Percentiles rank a stretch among this genome's conserved stretches.
Evolutionary conservation across 805 yeast species (phyloP).

Genomic region (Wickerhamiella dianesei): DNA sequence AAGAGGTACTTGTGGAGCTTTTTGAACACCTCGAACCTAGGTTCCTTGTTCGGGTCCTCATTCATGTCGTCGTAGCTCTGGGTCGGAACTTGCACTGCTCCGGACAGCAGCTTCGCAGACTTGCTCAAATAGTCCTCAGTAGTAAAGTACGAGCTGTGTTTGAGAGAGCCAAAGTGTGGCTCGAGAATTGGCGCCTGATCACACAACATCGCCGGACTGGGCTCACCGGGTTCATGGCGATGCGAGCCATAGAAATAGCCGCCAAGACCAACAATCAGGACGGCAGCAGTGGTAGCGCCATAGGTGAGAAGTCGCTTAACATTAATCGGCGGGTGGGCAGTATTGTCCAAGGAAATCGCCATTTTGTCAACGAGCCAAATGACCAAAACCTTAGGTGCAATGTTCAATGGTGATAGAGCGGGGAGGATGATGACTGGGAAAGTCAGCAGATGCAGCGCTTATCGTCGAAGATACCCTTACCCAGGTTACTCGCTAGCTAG

Average conservation of each 20-base stretch:
- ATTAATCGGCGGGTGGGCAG: background rate
- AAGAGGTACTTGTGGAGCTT: slow-evolving; percentile 43
- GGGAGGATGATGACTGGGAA: too few relatives aligned
- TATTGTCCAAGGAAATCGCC: too few relatives aligned
- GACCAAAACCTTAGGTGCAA: too few relatives aligned
- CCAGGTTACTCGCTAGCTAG: too few relatives aligned
- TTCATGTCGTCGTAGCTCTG: slow-evolving; percentile 42
- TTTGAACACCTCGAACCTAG: slow-evolving; percentile 36
- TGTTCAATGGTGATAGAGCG: too few relatives aligned
- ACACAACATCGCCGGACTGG: background rate
- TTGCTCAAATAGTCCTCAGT: slow-evolving; percentile 5
- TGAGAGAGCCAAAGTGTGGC: background rate
- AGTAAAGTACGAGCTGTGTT: slow-evolving; percentile 1
- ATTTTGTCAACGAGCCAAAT: too few relatives aligned
- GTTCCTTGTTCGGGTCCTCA: slow-evolving; percentile 33
- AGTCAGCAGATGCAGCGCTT: too few relatives aligned
- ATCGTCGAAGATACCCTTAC: too few relatives aligned
- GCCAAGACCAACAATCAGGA: background rate
- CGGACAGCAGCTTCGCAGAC: slow-evolving; percentile 19
- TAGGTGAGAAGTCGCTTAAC: background rate
- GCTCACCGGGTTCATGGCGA: background rate
- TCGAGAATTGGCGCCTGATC: background rate
- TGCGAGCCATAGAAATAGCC: background rate
- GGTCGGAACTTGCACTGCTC: slow-evolving; percentile 55
- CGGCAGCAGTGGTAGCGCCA: background rate